A percentile compares a stretch with the other conserved stretches of the same genome.
These are phyloP conservation scores for Gossypium trilobum DNA, from an alignment of 441 rosid species.

Conservation along the genomic window DNA sequence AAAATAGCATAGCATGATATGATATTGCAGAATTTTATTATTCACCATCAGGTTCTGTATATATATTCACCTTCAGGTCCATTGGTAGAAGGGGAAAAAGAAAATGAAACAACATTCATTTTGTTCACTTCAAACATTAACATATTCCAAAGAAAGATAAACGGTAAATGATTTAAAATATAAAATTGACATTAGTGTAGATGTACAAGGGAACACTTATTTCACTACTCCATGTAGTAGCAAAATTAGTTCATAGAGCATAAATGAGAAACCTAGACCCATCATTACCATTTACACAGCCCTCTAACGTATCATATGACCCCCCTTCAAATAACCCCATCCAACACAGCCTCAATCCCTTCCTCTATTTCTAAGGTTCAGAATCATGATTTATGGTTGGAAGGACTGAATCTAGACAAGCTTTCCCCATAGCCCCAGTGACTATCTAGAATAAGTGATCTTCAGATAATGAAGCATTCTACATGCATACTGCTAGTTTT, in stretches of 20 bases:
- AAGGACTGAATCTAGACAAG: neutral
- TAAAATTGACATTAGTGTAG: neutral
- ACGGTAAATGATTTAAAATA: neutral
- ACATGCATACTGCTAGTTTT: neutral
- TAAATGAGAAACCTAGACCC: neutral
- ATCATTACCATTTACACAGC: neutral
- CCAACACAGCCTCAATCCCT: neutral
- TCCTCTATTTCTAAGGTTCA: neutral
- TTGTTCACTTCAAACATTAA: neutral
- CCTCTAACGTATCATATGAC: neutral
- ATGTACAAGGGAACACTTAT: neutral
- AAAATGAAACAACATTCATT: neutral
- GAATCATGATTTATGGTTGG: neutral
- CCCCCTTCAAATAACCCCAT: neutral
- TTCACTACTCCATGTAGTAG: neutral
- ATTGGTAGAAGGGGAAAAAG: neutral
- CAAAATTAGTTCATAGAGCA: neutral
- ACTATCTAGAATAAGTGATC: neutral
- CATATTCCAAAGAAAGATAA: neutral
- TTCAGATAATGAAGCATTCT: neutral
- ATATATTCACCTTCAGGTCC: neutral
- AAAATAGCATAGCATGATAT: neutral
- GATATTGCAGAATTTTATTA: neutral
- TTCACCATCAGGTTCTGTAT: too few relatives aligned
- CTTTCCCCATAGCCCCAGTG: neutral